Base-by-base conservation (phyloP, 371 early-diverging fungal species). In the Syncephalis plumigaleata region DNA sequence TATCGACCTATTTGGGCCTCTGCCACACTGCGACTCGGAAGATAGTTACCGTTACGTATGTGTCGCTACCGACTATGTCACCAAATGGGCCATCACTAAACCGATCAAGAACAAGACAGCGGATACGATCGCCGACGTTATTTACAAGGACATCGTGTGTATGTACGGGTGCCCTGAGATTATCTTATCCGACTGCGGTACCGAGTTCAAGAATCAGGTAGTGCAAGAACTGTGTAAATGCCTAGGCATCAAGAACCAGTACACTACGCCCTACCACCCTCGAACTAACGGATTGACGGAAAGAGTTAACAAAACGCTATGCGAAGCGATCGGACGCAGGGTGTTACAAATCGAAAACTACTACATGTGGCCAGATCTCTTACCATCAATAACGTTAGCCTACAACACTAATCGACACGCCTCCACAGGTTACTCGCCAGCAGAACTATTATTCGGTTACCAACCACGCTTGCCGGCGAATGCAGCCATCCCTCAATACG, bases 11-110 rank as follows among this genome's bases (percentile, higher is more conserved):
- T 11, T 44, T 5, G 45, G 45, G 9, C 45, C 21, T 9, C 23
- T 44, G 9, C 45, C 21, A 1, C 3, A 13, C 1, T 31, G 11
- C 31, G 31, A 31, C 11, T n/a, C 45, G 1, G 3, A 23, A 9
- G 1, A 17, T 11, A n/a, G n/a, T 9, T 16, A 17, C 2, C 4
- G 23, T 1, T 44, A 44, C 24, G n/a, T 46, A 31, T 15, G 26
- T 2, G 47, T 46, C 4, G 68, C 67, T 9, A 58, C 65, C 17
- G 73, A 72, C 39, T 48, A 59, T 36, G 47, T 49, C 0, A 65
- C 65, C 1, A 52, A 51, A 24, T 68, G 67, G 67, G 54, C 60
- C 0, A 39, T 64, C 2, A 64, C 68, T 0, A 45, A 20, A n/a
- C 63, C 67, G 2, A n/a, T 64, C 11, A 50, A 50, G 9, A 44